Base-by-base conservation (phyloP, 306 rosid species). In the Canavalia gladiata region DNA sequence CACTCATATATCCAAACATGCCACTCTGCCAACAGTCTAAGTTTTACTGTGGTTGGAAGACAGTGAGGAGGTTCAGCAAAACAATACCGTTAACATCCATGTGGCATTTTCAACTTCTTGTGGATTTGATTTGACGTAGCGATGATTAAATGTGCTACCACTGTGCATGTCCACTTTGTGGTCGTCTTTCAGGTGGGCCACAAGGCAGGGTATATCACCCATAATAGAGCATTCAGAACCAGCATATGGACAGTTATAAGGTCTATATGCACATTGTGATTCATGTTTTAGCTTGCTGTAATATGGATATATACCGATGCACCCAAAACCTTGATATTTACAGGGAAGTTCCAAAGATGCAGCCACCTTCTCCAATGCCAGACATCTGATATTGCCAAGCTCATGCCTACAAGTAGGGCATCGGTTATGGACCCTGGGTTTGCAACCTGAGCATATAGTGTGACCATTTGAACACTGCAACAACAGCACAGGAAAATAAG, bases 41-140 rank as follows among this genome's bases (percentile, higher is more conserved):
- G 77, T 59, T 70, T 74, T 74, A 39, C 72, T 0, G 12, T 2
- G 28, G n/a, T 62, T 7, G 41, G 51, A 55, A 62, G 37, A 67
- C 47, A 46, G 41, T 65, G 4, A 64, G 3, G 41, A 47, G 75
- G 59, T 57, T 75, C 33, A 33, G 75, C 0, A 84, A 81, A 80
- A 83, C 29, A 69, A 54, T 91, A 94, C 98, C 97, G 98, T 94
- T 66, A 94, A 86, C 97, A 94, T 92, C 97, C 98, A 94, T 2
- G 98, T 94, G 28, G 98, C 98, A 43, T 94, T 94, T 92, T 94
- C 98, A 59, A 94, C 97, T 84, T 94, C 97, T 81, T 92, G 97
- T 7, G 98, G 97, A 83, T 94, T 92, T 73, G 97, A 92, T 86
- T 94, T 94, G 85, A 94, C 98, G 31, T 94, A 92, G 8, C 98